Evolutionary conservation across 1,139 yeast genomes (phyloP).

Genomic region (Kodamaea anthophila): DNA sequence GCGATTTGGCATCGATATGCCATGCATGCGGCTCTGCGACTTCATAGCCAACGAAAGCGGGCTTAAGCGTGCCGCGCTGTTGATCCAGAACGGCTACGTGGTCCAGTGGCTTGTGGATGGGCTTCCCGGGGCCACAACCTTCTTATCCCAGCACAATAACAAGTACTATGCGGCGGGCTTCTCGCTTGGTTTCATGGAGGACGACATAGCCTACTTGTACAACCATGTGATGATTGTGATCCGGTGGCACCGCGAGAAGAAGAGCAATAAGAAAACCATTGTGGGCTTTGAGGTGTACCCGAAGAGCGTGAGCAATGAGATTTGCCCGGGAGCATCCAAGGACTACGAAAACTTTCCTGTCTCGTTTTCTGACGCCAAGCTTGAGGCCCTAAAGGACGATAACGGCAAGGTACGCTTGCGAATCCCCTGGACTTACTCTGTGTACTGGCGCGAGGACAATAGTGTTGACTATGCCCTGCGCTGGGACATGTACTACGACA

Average conservation of each 20-base stretch:
- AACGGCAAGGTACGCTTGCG: slow-evolving; percentile 20
- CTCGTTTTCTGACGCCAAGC: slow-evolving; percentile 14
- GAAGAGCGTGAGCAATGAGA: slow-evolving; percentile 60
- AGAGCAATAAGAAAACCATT: slow-evolving; percentile 46
- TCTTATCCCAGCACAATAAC: slow-evolving; percentile 48
- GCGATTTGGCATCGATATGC: slow-evolving; percentile 53
- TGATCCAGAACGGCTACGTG: slow-evolving; percentile 66
- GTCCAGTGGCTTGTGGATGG: slow-evolving; percentile 84
- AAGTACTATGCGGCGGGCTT: slow-evolving; percentile 85
- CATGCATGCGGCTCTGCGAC: slow-evolving; percentile 66
- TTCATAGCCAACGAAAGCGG: slow-evolving; percentile 47
- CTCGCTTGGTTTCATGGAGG: slow-evolving; percentile 67
- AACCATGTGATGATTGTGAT: slow-evolving; percentile 80
- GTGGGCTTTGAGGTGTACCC: slow-evolving; percentile 93
- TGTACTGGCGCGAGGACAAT: slow-evolving; percentile 82
- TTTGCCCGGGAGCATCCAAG: slow-evolving; percentile 66
- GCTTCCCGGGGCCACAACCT: slow-evolving; percentile 86
- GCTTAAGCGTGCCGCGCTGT: slow-evolving; percentile 49
- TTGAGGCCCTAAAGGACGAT: slow-evolving; percentile 13
- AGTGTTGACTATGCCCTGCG: slow-evolving; percentile 62
- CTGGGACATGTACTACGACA: slow-evolving; percentile 68
- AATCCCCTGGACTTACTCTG: slow-evolving; percentile 79
- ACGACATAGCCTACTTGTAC: slow-evolving; percentile 55
- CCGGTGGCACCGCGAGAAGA: slow-evolving; percentile 57
- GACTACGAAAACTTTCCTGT: slow-evolving; percentile 51